Evolutionary conservation across 257 asterid genomes (phyloP).

Genomic region (Solanum phureja): DNA sequence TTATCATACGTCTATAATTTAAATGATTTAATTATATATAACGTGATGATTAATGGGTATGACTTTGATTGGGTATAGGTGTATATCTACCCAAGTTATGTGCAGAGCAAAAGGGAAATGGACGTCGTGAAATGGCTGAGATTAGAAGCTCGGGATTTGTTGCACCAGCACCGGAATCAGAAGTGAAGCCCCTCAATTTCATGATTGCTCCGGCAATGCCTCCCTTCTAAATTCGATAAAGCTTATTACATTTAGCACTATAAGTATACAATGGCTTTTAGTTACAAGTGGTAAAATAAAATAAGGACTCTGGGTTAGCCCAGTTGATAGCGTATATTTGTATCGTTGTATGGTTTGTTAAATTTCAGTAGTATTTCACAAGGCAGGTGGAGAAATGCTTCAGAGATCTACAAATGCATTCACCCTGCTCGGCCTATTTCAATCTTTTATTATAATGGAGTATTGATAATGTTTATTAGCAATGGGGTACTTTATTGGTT

Average conservation of each 20-base stretch:
- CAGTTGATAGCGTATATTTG: neutral
- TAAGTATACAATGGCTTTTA: neutral
- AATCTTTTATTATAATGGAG: neutral
- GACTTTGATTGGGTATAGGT: constrained; percentile 12
- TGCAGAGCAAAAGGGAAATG: constrained; percentile 21
- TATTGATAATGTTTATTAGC: neutral
- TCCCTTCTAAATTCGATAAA: constrained; percentile 8
- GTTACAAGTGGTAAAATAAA: neutral
- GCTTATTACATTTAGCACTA: neutral
- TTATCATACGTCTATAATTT: neutral
- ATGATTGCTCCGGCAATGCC: constrained; percentile 27
- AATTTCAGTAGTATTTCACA: neutral
- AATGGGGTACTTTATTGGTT: neutral
- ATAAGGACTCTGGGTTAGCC: neutral
- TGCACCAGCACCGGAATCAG: constrained; percentile 39
- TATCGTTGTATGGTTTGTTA: neutral
- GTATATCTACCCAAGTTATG: constrained; percentile 70
- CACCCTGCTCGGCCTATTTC: neutral
- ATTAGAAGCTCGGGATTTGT: constrained; percentile 49
- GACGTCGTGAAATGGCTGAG: constrained; percentile 53
- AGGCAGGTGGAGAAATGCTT: neutral
- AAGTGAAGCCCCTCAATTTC: neutral
- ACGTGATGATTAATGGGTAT: neutral
- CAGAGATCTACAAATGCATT: neutral
- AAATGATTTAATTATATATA: neutral